Percentiles rank a stretch among this genome's conserved stretches.
Evolutionary conservation across 805 yeast species (phyloP).

Genomic region (Metschnikowia cubensis): DNA sequence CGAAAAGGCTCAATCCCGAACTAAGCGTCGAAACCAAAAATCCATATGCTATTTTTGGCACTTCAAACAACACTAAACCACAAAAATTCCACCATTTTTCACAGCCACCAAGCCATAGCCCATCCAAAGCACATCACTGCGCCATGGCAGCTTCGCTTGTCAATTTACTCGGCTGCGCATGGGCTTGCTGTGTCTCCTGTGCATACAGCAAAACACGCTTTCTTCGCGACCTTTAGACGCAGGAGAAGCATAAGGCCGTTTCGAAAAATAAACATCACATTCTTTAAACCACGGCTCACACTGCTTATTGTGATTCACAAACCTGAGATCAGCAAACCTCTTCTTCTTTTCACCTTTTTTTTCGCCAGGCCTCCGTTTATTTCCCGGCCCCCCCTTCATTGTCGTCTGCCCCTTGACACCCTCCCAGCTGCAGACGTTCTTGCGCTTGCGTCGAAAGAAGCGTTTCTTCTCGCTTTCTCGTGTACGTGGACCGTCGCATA

Average conservation of each 20-base stretch:
- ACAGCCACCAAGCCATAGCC: too few relatives aligned
- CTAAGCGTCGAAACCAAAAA: too few relatives aligned
- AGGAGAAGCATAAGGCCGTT: constrained; percentile 3
- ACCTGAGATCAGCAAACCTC: too few relatives aligned
- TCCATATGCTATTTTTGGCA: too few relatives aligned
- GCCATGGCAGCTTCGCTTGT: neutral
- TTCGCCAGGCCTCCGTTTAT: neutral
- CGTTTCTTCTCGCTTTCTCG: neutral
- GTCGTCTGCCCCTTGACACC: neutral
- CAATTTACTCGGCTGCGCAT: neutral
- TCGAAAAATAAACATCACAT: constrained; percentile 4
- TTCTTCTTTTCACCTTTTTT: neutral
- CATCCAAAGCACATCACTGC: neutral
- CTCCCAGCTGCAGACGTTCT: neutral
- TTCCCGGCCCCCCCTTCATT: neutral
- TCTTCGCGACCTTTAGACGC: constrained; percentile 6
- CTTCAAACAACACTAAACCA: too few relatives aligned
- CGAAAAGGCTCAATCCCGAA: too few relatives aligned
- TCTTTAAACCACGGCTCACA: neutral
- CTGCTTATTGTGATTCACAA: neutral
- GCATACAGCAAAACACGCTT: constrained; percentile 4
- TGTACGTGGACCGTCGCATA: neutral
- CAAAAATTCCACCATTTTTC: too few relatives aligned
- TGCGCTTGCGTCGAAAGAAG: constrained; percentile 3
- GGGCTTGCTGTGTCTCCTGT: neutral